Evolutionary conservation across 192 early-diverging fungal genomes (phyloP).

Genomic region (Funneliformis mosseae): DNA sequence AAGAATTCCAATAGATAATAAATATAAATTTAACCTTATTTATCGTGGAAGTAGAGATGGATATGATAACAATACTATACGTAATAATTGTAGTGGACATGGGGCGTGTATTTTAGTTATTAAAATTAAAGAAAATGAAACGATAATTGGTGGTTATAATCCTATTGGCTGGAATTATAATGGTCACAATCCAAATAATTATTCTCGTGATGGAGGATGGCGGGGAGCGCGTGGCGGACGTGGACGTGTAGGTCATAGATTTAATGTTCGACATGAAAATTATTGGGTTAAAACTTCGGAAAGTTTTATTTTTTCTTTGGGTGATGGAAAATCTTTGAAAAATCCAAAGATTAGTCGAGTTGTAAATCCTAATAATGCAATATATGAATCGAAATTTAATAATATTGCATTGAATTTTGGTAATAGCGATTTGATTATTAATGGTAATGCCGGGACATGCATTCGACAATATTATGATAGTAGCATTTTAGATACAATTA

Average conservation of each 20-base stretch:
- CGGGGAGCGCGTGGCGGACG: no score
- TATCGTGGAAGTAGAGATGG: slow-evolving; percentile 11
- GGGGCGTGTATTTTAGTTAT: neutral
- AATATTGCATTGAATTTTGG: neutral
- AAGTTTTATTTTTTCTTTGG: neutral
- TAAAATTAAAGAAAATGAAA: neutral
- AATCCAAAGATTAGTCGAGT: neutral
- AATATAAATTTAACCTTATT: neutral
- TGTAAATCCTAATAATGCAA: neutral
- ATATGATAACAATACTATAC: neutral
- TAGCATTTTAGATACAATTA: neutral
- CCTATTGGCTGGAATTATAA: neutral
- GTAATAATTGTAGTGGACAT: neutral
- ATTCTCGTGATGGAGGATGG: neutral
- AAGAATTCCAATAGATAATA: neutral
- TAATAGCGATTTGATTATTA: neutral
- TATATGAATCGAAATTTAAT: no score
- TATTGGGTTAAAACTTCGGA: neutral
- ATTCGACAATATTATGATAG: neutral
- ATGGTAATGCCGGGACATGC: neutral
- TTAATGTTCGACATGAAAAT: neutral
- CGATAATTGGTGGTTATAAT: slow-evolving; percentile 1
- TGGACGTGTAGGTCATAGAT: no score
- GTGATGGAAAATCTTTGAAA: neutral
- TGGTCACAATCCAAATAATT: neutral